These are phyloP conservation scores for Tagetes patula DNA, from an alignment of 129 eudicot species.

Conservation along the genomic window DNA sequence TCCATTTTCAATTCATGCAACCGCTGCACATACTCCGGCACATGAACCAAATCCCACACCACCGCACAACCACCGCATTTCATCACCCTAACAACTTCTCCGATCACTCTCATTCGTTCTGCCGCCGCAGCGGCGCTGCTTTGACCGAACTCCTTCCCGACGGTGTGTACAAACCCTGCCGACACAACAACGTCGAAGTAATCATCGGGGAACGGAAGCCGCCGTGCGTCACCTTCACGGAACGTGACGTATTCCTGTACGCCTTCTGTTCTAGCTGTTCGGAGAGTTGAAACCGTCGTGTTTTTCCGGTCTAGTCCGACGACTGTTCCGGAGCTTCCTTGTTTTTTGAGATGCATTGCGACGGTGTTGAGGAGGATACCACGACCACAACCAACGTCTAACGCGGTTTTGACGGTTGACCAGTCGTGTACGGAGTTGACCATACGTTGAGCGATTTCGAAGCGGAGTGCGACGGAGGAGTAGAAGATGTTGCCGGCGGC, in stretches of 20 bases:
- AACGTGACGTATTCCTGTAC: conserved; percentile 89
- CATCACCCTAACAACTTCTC: conserved; percentile 79
- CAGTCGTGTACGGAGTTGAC: conserved; percentile 69
- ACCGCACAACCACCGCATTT: conserved; percentile 78
- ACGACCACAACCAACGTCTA: conserved; percentile 86
- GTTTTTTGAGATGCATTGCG: conserved; percentile 72
- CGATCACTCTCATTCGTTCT: conserved; percentile 79
- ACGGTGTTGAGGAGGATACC: conserved; percentile 83
- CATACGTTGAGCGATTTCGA: conserved; percentile 78
- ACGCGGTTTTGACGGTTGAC: conserved; percentile 42
- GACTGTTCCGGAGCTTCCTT: conserved; percentile 79
- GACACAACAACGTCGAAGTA: conserved; percentile 96
- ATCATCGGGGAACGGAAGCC: conserved; percentile 68
- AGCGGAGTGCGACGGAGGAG: conserved; percentile 72
- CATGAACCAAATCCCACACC: conserved; percentile 87
- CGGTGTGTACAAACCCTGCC: conserved; percentile 66
- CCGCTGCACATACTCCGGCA: conserved; percentile 78
- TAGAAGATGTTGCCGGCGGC: conserved; percentile 70
- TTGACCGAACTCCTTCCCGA: conserved; percentile 79
- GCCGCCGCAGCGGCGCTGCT: conserved; percentile 79
- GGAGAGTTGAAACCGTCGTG: conserved; percentile 51
- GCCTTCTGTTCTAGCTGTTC: conserved; percentile 68
- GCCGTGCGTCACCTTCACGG: conserved; percentile 70
- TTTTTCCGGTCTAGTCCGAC: conserved; percentile 56
- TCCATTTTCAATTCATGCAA: conserved; percentile 81